A percentile compares a stretch with the other conserved stretches of the same genome.
These are phyloP conservation scores for Teratosphaeria gauchensis DNA, from an alignment of 2,329 filamentous ascomycete genomes.

Conservation along the genomic window DNA sequence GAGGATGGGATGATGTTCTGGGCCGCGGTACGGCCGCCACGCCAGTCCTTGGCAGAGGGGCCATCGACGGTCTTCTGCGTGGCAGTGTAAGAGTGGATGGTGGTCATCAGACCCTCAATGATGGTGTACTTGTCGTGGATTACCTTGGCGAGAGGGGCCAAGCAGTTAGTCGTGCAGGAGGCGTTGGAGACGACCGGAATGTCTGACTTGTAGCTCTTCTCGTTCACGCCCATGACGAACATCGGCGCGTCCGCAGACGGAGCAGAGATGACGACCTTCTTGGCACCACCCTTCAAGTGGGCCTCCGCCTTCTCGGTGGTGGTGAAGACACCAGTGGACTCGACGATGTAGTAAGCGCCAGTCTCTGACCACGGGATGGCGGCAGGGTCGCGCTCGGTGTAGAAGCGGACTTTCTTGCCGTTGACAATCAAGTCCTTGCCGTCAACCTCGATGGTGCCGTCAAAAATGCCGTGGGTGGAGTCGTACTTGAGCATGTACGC, in stretches of 20 bases:
- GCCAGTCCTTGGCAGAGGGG: slow-evolving; percentile 97
- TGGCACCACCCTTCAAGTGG: slow-evolving; percentile 92
- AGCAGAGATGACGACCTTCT: slow-evolving; percentile 83
- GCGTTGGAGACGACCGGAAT: slow-evolving; percentile 96
- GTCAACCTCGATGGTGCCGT: slow-evolving; percentile 72
- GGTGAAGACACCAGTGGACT: slow-evolving; percentile 99
- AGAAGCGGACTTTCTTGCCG: slow-evolving; percentile 92
- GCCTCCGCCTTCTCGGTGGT: slow-evolving; percentile 90
- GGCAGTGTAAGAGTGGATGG: slow-evolving; percentile 98
- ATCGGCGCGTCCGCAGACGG: slow-evolving; percentile 94
- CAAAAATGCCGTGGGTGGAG: slow-evolving; percentile 93
- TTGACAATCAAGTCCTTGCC: slow-evolving; percentile 73
- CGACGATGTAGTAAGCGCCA: slow-evolving; percentile 86
- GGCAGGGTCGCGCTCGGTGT: slow-evolving; percentile 81
- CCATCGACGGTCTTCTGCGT: slow-evolving; percentile 99
- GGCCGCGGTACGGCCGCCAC: slow-evolving; percentile 95
- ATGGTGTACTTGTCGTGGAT: slow-evolving; percentile 97
- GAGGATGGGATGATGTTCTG: slow-evolving; percentile 99
- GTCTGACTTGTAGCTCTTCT: slow-evolving; percentile 83
- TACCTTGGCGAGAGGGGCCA: slow-evolving; percentile 98
- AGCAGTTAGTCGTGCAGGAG: slow-evolving; percentile 99
- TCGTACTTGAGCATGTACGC: slow-evolving; percentile 99
- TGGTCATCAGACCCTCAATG: slow-evolving; percentile 99
- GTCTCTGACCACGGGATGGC: slow-evolving; percentile 83
- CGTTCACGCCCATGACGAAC: slow-evolving; percentile 99